phyloP scores from a whole-genome alignment of 208 protist genomes.

The Acanthamoeba polyphaga region DNA sequence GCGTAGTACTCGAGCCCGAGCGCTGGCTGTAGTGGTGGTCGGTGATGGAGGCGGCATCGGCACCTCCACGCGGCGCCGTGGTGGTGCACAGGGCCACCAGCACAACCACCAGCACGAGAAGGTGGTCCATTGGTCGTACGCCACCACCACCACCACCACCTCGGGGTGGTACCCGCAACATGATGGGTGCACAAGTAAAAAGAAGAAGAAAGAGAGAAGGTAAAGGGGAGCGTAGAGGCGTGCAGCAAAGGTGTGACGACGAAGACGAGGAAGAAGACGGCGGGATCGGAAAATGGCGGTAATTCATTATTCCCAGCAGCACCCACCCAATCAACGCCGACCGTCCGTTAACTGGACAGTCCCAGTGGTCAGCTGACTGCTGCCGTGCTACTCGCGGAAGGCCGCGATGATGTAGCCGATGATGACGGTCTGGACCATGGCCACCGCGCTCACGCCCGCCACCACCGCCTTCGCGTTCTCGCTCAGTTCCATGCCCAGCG shows the following conservation, averaged over 20 bases:
- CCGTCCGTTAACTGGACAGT: no score
- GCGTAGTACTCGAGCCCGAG: not conserved
- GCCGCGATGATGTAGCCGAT: conserved; percentile 18
- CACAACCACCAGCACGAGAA: not conserved
- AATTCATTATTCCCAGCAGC: no score
- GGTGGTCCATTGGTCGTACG: not conserved
- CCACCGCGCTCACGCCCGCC: not conserved
- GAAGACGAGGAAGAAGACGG: no score
- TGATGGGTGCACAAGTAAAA: no score
- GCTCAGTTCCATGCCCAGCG: not conserved
- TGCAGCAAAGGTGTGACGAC: no score
- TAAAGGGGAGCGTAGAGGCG: no score
- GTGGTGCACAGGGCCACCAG: not conserved
- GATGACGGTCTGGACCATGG: conserved; percentile 19
- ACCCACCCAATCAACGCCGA: no score
- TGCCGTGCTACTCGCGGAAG: not conserved
- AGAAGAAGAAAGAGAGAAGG: no score
- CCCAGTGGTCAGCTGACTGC: not conserved
- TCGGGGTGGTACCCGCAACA: no score
- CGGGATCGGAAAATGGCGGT: no score
- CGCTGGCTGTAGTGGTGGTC: conserved; percentile 20
- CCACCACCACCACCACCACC: no score
- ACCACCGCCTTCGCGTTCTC: conserved; percentile 8
- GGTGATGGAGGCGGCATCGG: not conserved
- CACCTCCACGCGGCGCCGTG: not conserved